These are phyloP conservation scores for Claviceps humidiphila DNA, from an alignment of 2,329 filamentous ascomycete genomes.

Conservation along the genomic window DNA sequence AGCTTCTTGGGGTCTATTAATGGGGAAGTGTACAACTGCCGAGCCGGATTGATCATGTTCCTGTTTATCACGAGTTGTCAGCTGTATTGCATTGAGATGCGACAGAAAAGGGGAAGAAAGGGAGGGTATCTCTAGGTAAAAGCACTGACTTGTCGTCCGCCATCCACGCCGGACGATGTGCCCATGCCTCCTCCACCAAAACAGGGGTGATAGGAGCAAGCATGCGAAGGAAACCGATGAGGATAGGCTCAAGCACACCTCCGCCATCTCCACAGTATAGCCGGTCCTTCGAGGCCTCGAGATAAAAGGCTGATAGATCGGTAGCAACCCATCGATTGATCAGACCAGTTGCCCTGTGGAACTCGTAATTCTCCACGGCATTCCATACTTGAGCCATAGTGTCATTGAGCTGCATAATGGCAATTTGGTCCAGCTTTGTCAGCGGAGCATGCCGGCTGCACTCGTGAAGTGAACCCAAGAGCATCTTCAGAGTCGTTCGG, in stretches of 20 bases:
- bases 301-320: constrained; percentile 85
- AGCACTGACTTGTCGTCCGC: constrained; percentile 30
- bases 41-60: constrained; percentile 25
- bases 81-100: background rate
- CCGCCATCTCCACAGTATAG: constrained; percentile 70
- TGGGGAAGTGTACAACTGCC: constrained; percentile 32
- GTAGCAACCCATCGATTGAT: constrained; percentile 72
- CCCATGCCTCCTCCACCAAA: constrained; percentile 81
- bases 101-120: constrained; percentile 5
- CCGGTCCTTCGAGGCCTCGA: constrained; percentile 83
- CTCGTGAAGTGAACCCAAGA: constrained; percentile 61
- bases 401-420: constrained; percentile 58
- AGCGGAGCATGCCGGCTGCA: constrained; percentile 36
- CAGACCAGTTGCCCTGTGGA: constrained; percentile 59
- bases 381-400: constrained; percentile 51
- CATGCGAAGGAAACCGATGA: constrained; percentile 62
- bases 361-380: constrained; percentile 61
- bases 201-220: constrained; percentile 69
- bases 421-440: constrained; percentile 57
- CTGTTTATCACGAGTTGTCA: constrained; percentile 8
- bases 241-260: constrained; percentile 52
- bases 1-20: constrained; percentile 28
- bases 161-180: constrained; percentile 55
- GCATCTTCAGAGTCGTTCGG: constrained; percentile 78
- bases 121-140: background rate